Evolutionary conservation across 108 stramenopile species (phyloP), one percentile per base, ranked within the genome.

Genomic region (Skeletonema potamos): DNA sequence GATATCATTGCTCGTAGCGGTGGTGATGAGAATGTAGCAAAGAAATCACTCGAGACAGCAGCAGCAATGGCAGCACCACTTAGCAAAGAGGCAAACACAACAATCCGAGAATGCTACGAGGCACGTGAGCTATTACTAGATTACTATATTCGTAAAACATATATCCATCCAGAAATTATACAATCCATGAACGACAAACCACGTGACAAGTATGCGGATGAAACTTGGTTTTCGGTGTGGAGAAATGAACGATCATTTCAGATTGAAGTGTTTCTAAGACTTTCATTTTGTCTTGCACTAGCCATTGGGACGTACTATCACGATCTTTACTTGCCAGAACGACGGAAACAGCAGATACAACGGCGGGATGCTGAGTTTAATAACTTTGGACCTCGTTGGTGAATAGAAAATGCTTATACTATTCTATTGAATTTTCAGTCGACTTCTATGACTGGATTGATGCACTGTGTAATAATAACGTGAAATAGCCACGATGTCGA

Each of bases 401-500:
- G 11, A 57, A 6, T 6, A 57, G 22, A n/a, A 15, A n/a, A 41
- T 41, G 20, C 13, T 24, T 57, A 57, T n/a, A 27, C 9, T 4
- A 10, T n/a, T 13, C n/a, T 57, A 4, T 1, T 12, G 24, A 57
- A 27, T 22, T 13, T 13, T 59, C 27, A 39, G 20, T 59, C 58
- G 10, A 59, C 12, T 59, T 59, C 27, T 37, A 39, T 59, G 41
- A 46, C 43, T 59, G 41, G 58, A 17, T 46, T 59, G 27, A 39
- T 59, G 30, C 41, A 59, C 36, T 82, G 81, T 15, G 76, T 72
- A 36, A 82, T 73, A 11, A 77, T 77, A 20, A 65, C 48, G 22
- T 77, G 54, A 51, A 82, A 82, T 1, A 82, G 64, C 70, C 71
- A 77, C 8, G 63, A 58, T 8, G 70, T 77, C 3, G 81, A 36